Evolutionary conservation across 495 filamentous ascomycete species (phyloP).

Genomic region (Polyplosphaeria fusca): DNA sequence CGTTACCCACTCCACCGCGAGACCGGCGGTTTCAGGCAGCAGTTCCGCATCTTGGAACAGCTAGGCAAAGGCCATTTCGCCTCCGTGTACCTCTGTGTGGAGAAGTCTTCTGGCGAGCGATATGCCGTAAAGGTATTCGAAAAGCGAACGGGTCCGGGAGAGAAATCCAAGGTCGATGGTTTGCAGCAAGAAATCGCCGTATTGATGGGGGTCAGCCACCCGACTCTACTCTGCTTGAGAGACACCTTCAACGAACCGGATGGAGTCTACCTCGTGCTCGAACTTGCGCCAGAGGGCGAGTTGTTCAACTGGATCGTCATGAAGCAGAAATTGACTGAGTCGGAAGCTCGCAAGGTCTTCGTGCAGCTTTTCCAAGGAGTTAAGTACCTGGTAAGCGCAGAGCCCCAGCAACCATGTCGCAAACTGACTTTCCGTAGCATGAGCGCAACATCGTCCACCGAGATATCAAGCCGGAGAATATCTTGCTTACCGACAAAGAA

Average conservation of each 20-base stretch:
- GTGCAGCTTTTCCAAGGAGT: constrained; percentile 87
- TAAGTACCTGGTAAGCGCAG: constrained; percentile 77
- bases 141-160: constrained; percentile 71
- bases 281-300: constrained; percentile 89
- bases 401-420: background rate
- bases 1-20: constrained; percentile 75
- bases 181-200: constrained; percentile 95
- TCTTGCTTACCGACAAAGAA: constrained; percentile 78
- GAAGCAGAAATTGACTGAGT: constrained; percentile 81
- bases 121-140: constrained; percentile 96
- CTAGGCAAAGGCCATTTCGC: constrained; percentile 97
- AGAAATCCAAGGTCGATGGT: constrained; percentile 75
- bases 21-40: constrained; percentile 75
- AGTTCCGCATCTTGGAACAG: constrained; percentile 79
- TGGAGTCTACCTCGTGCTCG: constrained; percentile 86
- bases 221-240: constrained; percentile 90
- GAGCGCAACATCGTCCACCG: constrained; percentile 97
- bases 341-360: constrained; percentile 81
- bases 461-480: constrained; percentile 99
- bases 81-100: constrained; percentile 85
- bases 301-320: constrained; percentile 90
- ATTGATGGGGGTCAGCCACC: constrained; percentile 92
- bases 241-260: constrained; percentile 91
- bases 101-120: constrained; percentile 74
- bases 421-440: constrained; percentile 62